Base-by-base conservation (phyloP, 2,329 filamentous ascomycete genomes). In the Sporothrix protearum region DNA sequence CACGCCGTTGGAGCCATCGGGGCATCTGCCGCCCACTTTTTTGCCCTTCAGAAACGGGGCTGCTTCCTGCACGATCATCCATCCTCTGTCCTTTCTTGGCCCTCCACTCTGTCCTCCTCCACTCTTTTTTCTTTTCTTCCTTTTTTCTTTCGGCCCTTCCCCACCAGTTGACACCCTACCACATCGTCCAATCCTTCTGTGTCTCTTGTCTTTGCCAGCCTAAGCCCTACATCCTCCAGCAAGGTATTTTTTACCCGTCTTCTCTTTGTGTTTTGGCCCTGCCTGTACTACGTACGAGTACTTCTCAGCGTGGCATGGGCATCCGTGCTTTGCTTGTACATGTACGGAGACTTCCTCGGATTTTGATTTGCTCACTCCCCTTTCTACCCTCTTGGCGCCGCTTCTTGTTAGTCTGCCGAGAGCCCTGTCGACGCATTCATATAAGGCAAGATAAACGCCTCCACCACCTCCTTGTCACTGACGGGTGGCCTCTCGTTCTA, bases 141-240 rank as follows among this genome's bases (percentile, higher is more conserved):
- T 45, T 45, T 3, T 25, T 42, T 64, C 25, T 14, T 47, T 59
- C 22, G 19, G n/a, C 28, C 36, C 45, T 36, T 57, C 55, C n/a
- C 55, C 55, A 61, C 55, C 55, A n/a, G 8, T 9, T 33, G 39
- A 39, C 30, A 39, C 55, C 30, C 39, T 36, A 12, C 33, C 55
- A 33, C 36, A 22, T n/a, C 59, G n/a, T 12, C 22, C 59, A 25
- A 25, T 36, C 10, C 33, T 64, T 6, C 55, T 39, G 19, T 45
- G n/a, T 22, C 22, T 49, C 39, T 30, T 66, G 25, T 30, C 42
- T 1, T 8, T 22, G 33, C 47, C 69, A 66, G 59, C 59, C 69
- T 67, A 71, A 67, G 69, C 69, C 69, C 69, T 71, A 71, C 69
- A 51, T 51, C 59, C 28, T 39, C 53, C n/a, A 70, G 42, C 12